These are phyloP conservation scores for Monosporascus sp. DNA, from an alignment of 2,329 filamentous ascomycete genomes.

Conservation along the genomic window DNA sequence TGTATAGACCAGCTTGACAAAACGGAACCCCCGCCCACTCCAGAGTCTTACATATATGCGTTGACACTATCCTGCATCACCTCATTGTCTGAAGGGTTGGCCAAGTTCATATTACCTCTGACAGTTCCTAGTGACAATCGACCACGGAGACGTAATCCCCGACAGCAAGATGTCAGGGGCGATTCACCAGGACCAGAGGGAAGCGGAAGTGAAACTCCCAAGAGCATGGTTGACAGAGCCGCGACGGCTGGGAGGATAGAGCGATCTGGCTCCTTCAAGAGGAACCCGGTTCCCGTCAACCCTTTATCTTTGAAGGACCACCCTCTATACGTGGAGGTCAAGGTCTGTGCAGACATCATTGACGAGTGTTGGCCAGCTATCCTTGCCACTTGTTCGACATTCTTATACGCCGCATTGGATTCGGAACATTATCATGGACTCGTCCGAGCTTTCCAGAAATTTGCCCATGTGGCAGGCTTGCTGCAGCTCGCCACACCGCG, in stretches of 20 bases:
- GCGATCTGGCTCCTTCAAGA: constrained; percentile 63
- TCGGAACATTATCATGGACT: constrained; percentile 90
- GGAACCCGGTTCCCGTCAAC: constrained; percentile 76
- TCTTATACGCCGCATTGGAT: constrained; percentile 85
- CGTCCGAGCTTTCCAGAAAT: constrained; percentile 88
- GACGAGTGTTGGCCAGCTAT: constrained; percentile 95
- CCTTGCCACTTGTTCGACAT: constrained; percentile 90
- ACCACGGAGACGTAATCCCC: constrained; percentile 43
- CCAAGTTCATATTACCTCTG: constrained; percentile 86
- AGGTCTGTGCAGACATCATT: constrained; percentile 74
- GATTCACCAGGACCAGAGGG: constrained; percentile 38
- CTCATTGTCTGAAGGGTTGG: constrained; percentile 83
- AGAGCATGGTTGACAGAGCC: constrained; percentile 23
- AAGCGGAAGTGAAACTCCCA: constrained; percentile 26
- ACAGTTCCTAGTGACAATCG: constrained; percentile 72
- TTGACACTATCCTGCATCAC: constrained; percentile 85
- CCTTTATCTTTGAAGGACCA: constrained; percentile 72
- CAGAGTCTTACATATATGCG: constrained; percentile 91
- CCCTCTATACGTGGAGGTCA: constrained; percentile 64
- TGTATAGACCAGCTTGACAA: constrained; percentile 96
- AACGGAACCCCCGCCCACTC: constrained; percentile 71
- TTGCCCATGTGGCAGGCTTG: constrained; percentile 89
- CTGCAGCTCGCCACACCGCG: constrained; percentile 78
- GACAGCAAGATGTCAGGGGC: constrained; percentile 35
- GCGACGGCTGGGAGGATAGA: constrained; percentile 37